These are phyloP conservation scores for Zygnema cylindricum DNA, from an alignment of 139 green algal species.

Conservation along the genomic window DNA sequence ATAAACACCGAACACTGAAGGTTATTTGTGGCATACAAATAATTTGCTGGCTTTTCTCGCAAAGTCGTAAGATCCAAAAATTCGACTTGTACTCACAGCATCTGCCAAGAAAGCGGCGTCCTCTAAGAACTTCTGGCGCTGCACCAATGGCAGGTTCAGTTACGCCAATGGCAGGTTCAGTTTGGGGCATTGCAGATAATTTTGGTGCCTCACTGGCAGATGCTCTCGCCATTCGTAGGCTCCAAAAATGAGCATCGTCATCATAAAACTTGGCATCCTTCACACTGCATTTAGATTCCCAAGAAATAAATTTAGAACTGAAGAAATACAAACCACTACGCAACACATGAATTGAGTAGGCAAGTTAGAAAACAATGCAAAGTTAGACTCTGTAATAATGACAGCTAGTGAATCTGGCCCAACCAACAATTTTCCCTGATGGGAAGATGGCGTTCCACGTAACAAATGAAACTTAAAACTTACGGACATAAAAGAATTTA, in stretches of 20 bases:
- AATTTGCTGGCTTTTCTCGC: too few relatives aligned
- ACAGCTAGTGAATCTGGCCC: too few relatives aligned
- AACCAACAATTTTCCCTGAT: too few relatives aligned
- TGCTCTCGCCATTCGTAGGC: neutral
- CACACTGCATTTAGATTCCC: conserved; percentile 51
- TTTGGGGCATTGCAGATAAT: neutral
- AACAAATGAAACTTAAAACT: too few relatives aligned
- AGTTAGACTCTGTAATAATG: too few relatives aligned
- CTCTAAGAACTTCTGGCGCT: conserved; percentile 36
- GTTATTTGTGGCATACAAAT: too few relatives aligned
- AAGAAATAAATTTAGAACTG: neutral
- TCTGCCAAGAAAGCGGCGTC: conserved; percentile 48
- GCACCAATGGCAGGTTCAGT: too few relatives aligned
- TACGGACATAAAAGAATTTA: too few relatives aligned
- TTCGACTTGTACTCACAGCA: conserved; percentile 58
- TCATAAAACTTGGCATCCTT: conserved; percentile 61
- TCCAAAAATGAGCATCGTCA: conserved; percentile 59
- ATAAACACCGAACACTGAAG: too few relatives aligned
- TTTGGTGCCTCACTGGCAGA: conserved; percentile 32
- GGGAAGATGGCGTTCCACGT: too few relatives aligned
- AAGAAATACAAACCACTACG: neutral
- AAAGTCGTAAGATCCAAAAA: conserved; percentile 52
- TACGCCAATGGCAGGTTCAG: conserved; percentile 9
- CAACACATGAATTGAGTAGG: neutral
- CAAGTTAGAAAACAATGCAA: neutral